phyloP scores from a whole-genome alignment of 2,329 filamentous ascomycete genomes.

The Fusarium globosum region DNA sequence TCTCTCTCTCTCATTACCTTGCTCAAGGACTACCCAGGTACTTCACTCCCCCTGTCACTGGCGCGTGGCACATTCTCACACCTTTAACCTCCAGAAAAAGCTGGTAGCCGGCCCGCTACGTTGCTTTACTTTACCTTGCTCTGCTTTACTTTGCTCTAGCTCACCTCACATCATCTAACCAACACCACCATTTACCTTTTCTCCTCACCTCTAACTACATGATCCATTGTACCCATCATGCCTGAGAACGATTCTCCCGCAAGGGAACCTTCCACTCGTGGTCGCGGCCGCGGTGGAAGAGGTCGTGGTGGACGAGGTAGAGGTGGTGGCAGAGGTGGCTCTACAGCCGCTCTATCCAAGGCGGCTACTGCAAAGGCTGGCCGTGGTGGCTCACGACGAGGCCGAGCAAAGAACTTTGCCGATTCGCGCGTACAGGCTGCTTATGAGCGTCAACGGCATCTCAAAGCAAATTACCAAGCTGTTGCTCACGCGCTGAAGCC shows the following conservation, averaged over 20 bases:
- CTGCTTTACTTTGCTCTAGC: constrained; percentile 13
- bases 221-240: constrained; percentile 49
- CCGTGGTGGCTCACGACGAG: constrained; percentile 56
- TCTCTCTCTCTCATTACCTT: constrained; percentile 30
- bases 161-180: constrained; percentile 7
- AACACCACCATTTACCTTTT: constrained; percentile 12
- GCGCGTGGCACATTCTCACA: constrained; percentile 41
- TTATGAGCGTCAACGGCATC: constrained; percentile 72
- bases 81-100: constrained; percentile 37
- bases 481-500: constrained; percentile 73
- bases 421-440: constrained; percentile 66
- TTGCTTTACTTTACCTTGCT: constrained; percentile 32
- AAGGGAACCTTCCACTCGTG: constrained; percentile 51
- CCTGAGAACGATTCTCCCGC: constrained; percentile 53
- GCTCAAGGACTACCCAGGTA: constrained; percentile 9
- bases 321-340: constrained; percentile 47
- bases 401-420: constrained; percentile 67
- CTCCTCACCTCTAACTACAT: constrained; percentile 44
- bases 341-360: constrained; percentile 49
- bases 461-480: constrained; percentile 73
- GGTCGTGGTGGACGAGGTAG: constrained; percentile 47
- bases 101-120: constrained; percentile 36
- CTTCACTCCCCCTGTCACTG: constrained; percentile 32
- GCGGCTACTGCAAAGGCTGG: constrained; percentile 52
- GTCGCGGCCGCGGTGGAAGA: constrained; percentile 50